phyloP scores from a whole-genome alignment of 2,329 filamentous ascomycete genomes.

The Paecilomyces sp. region DNA sequence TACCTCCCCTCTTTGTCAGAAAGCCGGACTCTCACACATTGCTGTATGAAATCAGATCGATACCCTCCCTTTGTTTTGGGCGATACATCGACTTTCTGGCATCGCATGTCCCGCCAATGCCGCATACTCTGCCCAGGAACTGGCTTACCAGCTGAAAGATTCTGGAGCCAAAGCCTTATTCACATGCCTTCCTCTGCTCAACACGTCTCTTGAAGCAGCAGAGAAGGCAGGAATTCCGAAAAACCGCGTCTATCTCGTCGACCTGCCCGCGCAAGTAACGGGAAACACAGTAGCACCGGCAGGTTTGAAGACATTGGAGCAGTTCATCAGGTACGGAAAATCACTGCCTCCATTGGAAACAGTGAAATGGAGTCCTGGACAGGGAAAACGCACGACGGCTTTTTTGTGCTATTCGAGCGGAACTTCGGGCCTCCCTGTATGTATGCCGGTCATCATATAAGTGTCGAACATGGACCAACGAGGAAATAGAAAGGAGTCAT shows the following conservation, averaged over 20 bases:
- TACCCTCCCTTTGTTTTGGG: constrained; percentile 64
- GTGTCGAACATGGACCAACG: constrained; percentile 1
- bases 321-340: constrained; percentile 57
- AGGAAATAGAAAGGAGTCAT: constrained; percentile 66
- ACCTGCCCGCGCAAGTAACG: constrained; percentile 48
- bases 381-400: constrained; percentile 54
- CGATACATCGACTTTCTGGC: constrained; percentile 67
- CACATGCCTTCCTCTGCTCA: constrained; percentile 61
- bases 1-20: too few species aligned
- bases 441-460: constrained; percentile 24
- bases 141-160: constrained; percentile 65
- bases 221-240: constrained; percentile 56
- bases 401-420: constrained; percentile 77
- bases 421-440: constrained; percentile 68
- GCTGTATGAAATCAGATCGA: constrained; percentile 51
- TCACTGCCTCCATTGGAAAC: constrained; percentile 32
- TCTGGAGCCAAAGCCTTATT: constrained; percentile 64
- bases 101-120: constrained; percentile 70
- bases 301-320: constrained; percentile 56
- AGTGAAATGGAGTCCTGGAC: constrained; percentile 34
- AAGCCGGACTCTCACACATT: too few species aligned
- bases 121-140: constrained; percentile 61
- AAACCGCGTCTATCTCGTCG: constrained; percentile 61
- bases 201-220: constrained; percentile 58
- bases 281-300: constrained; percentile 37